Evolutionary conservation across 495 filamentous ascomycete species (phyloP).

Genomic region (Lophiostoma macrostomum): DNA sequence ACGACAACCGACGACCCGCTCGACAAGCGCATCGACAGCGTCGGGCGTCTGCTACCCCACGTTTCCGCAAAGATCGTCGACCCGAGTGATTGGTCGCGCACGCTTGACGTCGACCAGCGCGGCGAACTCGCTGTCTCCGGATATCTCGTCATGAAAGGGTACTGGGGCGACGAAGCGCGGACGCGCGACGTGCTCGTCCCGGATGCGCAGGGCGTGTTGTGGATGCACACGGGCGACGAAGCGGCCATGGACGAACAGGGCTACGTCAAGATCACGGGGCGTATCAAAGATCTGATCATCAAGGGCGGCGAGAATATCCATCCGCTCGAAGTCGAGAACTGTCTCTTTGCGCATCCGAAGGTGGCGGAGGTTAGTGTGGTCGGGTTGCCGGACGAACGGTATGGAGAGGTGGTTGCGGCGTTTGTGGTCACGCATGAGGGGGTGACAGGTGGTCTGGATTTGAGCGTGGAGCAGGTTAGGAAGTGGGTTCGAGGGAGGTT

Average conservation of each 20-base stretch:
- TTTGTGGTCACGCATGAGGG: conserved; percentile 63
- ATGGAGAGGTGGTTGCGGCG: conserved; percentile 83
- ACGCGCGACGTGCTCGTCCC: conserved; percentile 69
- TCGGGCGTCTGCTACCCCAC: conserved; percentile 79
- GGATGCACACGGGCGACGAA: conserved; percentile 90
- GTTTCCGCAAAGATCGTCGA: conserved; percentile 81
- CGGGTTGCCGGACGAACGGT: conserved; percentile 75
- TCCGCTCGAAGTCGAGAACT: conserved; percentile 90
- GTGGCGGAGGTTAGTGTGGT: conserved; percentile 77
- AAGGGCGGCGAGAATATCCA: conserved; percentile 95
- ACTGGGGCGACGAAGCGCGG: conserved; percentile 69
- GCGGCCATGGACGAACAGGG: conserved; percentile 76
- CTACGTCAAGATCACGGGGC: conserved; percentile 61
- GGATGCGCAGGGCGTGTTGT: conserved; percentile 59
- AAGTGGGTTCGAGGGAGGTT: conserved; percentile 70
- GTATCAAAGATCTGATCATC: conserved; percentile 93
- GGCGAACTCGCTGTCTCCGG: conserved; percentile 85
- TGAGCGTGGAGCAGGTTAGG: conserved; percentile 55
- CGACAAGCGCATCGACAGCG: conserved; percentile 70
- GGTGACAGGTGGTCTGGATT: conserved; percentile 23
- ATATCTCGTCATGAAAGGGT: conserved; percentile 87
- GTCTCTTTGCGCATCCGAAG: conserved; percentile 66
- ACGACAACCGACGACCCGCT: conserved; percentile 80
- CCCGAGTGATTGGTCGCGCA: conserved; percentile 51
- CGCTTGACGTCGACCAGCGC: conserved; percentile 60